phyloP scores from a whole-genome alignment of 495 filamentous ascomycete genomes.

The Penicillium goetzii region DNA sequence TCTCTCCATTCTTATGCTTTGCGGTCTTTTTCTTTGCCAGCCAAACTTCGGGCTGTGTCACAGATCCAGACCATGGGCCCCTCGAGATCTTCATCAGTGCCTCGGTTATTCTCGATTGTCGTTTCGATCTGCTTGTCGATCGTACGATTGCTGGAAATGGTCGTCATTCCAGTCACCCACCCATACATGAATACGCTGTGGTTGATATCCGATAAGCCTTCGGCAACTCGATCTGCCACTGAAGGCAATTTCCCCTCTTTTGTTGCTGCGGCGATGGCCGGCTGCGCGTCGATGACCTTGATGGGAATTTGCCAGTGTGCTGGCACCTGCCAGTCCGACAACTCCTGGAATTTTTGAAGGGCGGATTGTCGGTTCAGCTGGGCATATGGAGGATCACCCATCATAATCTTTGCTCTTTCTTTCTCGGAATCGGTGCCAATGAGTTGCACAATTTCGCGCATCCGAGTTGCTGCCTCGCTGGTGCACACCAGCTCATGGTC shows the following conservation, averaged over 20 bases:
- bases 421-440: slow-evolving; percentile 69
- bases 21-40: slow-evolving; percentile 63
- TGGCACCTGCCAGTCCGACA: slow-evolving; percentile 58
- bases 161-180: slow-evolving; percentile 62
- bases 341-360: slow-evolving; percentile 44
- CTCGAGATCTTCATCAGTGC: slow-evolving; percentile 42
- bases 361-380: slow-evolving; percentile 35
- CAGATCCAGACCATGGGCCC: slow-evolving; percentile 66
- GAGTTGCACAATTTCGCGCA: slow-evolving; percentile 67
- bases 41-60: slow-evolving; percentile 64
- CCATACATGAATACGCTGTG: slow-evolving; percentile 70
- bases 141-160: slow-evolving; percentile 67
- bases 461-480: slow-evolving; percentile 60
- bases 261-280: slow-evolving; percentile 35
- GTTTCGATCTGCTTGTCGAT: slow-evolving; percentile 66
- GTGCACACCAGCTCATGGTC: slow-evolving; percentile 62
- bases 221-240: slow-evolving; percentile 43
- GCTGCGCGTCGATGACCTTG: slow-evolving; percentile 43
- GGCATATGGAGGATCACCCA: slow-evolving; percentile 41
- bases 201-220: slow-evolving; percentile 64
- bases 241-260: slow-evolving; percentile 39
- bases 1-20: slow-evolving; percentile 30
- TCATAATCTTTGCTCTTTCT: slow-evolving; percentile 56
- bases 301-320: slow-evolving; percentile 55
- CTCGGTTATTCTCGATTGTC: slow-evolving; percentile 48